Conservation (phyloP, 495 filamentous ascomycete species). For the Beverwykella pulmonaria region DNA sequence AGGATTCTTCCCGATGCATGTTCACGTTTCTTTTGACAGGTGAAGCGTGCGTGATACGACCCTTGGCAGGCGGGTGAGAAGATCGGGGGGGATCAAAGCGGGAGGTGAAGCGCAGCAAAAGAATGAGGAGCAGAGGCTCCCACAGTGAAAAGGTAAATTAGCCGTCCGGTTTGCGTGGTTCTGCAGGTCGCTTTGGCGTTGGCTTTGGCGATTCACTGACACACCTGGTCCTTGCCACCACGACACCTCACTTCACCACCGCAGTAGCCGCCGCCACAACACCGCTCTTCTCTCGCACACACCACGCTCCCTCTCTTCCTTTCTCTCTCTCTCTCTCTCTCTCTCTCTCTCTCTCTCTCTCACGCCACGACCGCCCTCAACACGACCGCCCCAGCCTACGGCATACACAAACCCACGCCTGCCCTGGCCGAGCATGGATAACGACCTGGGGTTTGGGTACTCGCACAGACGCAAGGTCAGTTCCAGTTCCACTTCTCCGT, state of each 20-base stretch:
- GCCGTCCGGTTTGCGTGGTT: neutral
- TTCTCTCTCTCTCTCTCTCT: neutral
- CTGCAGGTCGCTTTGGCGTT: neutral
- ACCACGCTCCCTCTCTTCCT: too few species aligned
- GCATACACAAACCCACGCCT: neutral
- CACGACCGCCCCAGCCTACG: neutral
- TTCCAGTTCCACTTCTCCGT: constrained; percentile 5
- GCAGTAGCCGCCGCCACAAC: neutral
- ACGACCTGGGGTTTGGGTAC: constrained; percentile 27
- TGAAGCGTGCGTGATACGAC: neutral
- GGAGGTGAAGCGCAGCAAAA: neutral
- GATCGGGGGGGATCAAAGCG: neutral
- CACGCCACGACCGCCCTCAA: neutral
- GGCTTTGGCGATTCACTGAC: neutral
- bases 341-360: constrained; percentile 4
- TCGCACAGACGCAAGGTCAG: constrained; percentile 32
- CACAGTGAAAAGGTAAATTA: neutral
- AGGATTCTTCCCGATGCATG: constrained; percentile 9
- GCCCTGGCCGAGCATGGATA: constrained; percentile 31
- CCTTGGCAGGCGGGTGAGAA: neutral
- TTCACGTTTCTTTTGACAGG: constrained; percentile 29
- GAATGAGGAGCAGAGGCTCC: too few species aligned
- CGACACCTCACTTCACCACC: neutral
- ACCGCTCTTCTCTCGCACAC: neutral
- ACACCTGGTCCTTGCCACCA: neutral